Conservation (phyloP, 257 asterid species). For the Verbena officinalis region DNA sequence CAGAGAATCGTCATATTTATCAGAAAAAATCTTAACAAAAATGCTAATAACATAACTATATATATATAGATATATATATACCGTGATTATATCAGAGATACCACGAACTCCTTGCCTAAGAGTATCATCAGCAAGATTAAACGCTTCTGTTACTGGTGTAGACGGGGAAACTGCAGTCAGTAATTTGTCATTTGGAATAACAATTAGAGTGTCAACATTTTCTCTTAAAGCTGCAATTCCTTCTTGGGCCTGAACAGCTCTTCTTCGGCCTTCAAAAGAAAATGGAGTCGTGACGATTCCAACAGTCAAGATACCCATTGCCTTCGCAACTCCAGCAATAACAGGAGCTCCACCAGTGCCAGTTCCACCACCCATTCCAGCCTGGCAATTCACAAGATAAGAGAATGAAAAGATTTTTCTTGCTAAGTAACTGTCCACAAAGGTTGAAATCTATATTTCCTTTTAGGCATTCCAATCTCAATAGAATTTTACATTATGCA, state of each 20-base stretch:
- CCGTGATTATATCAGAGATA: constrained; percentile 93
- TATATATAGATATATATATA: constrained; percentile 40
- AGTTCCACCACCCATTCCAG: constrained; percentile 99
- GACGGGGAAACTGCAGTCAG: constrained; percentile 90
- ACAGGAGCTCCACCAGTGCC: constrained; percentile 98
- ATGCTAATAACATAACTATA: not conserved
- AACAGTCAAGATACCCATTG: constrained; percentile 93
- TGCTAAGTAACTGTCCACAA: constrained; percentile 1
- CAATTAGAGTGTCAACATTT: constrained; percentile 92
- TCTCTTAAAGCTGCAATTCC: constrained; percentile 93
- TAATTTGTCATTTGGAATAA: constrained; percentile 91
- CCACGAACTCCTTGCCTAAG: constrained; percentile 99
- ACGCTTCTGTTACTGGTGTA: constrained; percentile 97
- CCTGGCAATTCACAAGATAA: constrained; percentile 46
- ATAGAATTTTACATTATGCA: too few species aligned
- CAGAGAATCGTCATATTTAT: not conserved
- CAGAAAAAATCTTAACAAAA: not conserved
- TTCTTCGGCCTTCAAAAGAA: constrained; percentile 94
- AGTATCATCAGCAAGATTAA: constrained; percentile 95
- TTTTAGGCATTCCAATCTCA: not conserved
- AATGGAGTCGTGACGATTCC: constrained; percentile 97
- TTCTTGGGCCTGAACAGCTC: constrained; percentile 97
- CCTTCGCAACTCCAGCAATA: constrained; percentile 85
- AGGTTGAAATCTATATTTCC: not conserved
- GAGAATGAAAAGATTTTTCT: not conserved